Evolutionary conservation across 2,329 filamentous ascomycete species (phyloP).

Genomic region (Harringtonia aguacate): DNA sequence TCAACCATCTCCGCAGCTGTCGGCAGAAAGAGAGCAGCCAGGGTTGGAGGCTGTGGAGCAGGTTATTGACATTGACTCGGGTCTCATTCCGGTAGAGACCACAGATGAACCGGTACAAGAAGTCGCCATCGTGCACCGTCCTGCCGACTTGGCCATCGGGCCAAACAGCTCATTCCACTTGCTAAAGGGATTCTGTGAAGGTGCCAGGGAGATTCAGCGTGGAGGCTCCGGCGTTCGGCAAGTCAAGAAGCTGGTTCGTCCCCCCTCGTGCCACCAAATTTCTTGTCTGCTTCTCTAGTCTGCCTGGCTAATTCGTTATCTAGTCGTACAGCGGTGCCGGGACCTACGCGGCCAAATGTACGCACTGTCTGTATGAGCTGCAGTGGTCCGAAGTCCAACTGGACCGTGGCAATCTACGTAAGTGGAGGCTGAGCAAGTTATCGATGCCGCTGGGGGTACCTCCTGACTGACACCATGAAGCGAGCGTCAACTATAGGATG

Average conservation of each 20-base stretch:
- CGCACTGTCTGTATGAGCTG: constrained; percentile 41
- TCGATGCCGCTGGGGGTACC: no score
- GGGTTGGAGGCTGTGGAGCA: constrained; percentile 5
- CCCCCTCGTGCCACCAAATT: no score
- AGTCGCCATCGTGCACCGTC: not conserved
- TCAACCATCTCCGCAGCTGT: not conserved
- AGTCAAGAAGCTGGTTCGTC: constrained; percentile 30
- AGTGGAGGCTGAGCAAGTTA: no score
- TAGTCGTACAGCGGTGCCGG: constrained; percentile 21
- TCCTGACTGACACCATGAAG: constrained; percentile 17
- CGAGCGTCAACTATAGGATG: constrained; percentile 35
- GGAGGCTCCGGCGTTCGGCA: constrained; percentile 40
- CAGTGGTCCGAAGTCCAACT: constrained; percentile 40
- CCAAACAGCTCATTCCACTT: constrained; percentile 38
- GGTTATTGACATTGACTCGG: constrained; percentile 6
- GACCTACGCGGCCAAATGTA: constrained; percentile 38
- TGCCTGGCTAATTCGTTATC: no score
- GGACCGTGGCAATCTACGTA: constrained; percentile 38
- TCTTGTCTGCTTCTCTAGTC: constrained; percentile 6
- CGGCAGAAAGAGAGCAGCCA: constrained; percentile 1
- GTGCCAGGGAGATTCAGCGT: constrained; percentile 36
- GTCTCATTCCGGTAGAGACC: constrained; percentile 12
- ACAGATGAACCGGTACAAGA: not conserved
- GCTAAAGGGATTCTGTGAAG: constrained; percentile 44
- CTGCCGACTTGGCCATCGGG: constrained; percentile 26